Conservation (phyloP, 2,329 filamentous ascomycete genomes). For the Claviceps sorghi region DNA sequence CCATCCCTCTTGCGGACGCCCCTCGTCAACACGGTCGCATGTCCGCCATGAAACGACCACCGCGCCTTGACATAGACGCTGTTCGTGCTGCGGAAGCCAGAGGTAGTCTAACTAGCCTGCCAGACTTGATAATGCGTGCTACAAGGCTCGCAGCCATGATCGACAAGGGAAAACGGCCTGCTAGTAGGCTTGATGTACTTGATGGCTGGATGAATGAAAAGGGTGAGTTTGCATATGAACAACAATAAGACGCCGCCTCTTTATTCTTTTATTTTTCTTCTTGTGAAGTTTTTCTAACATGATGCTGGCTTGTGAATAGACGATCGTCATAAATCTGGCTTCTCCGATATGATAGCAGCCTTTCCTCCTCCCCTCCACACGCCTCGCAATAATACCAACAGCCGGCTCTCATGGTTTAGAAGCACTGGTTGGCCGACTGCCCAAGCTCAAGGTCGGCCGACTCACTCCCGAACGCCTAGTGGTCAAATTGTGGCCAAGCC, state of each 20-base stretch:
- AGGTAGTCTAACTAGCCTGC: slow-evolving; percentile 80
- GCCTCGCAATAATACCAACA: slow-evolving; percentile 25
- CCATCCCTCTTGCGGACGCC: slow-evolving; percentile 15
- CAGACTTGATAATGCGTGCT: slow-evolving; percentile 78
- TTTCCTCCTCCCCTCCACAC: slow-evolving; percentile 47
- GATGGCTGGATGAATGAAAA: slow-evolving; percentile 34
- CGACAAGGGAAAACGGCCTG: slow-evolving; percentile 59
- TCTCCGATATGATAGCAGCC: slow-evolving; percentile 51
- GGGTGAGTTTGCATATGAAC: slow-evolving; percentile 15
- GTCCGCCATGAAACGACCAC: slow-evolving; percentile 49
- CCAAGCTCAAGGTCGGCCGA: slow-evolving; percentile 10
- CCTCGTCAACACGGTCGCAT: slow-evolving; percentile 25
- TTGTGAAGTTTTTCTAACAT: background rate
- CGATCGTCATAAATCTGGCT: slow-evolving; percentile 34
- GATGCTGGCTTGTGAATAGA: slow-evolving; percentile 12
- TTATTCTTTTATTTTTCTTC: background rate
- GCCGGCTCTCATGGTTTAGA: slow-evolving; percentile 31
- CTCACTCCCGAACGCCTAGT: slow-evolving; percentile 6
- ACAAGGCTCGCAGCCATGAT: slow-evolving; percentile 78
- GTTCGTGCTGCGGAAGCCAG: slow-evolving; percentile 69
- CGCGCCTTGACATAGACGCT: slow-evolving; percentile 66
- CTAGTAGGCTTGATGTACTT: slow-evolving; percentile 41
- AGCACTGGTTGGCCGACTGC: slow-evolving; percentile 38
- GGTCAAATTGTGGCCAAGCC: slow-evolving; percentile 10
- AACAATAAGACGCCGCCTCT: background rate